These are phyloP conservation scores for Linnemannia schmuckeri DNA, from an alignment of 192 early-diverging fungal genomes.

Conservation along the genomic window DNA sequence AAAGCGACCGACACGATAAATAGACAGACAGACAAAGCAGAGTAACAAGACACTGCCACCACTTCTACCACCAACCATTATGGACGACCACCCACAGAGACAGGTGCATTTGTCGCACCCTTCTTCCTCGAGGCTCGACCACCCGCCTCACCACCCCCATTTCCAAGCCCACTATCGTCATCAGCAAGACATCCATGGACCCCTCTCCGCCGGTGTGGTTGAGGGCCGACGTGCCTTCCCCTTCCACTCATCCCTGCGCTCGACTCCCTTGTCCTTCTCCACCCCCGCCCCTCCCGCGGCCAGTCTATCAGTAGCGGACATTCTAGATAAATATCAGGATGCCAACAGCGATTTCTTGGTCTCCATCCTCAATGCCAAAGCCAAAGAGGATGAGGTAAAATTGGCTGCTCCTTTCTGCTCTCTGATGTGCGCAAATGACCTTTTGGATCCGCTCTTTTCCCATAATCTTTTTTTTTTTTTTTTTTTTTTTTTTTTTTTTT, in stretches of 20 bases:
- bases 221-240: slow-evolving; percentile 49
- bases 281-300: not conserved
- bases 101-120: slow-evolving; percentile 11
- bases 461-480: not conserved
- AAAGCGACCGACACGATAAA: too few species aligned
- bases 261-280: slow-evolving; percentile 3
- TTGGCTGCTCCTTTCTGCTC: not conserved
- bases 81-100: slow-evolving; percentile 40
- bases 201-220: slow-evolving; percentile 44
- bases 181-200: slow-evolving; percentile 49
- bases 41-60: not conserved
- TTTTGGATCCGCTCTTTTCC: not conserved
- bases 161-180: slow-evolving; percentile 30
- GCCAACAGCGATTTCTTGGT: slow-evolving; percentile 53
- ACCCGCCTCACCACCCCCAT: slow-evolving; percentile 14
- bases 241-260: slow-evolving; percentile 12
- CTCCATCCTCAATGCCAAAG: slow-evolving; percentile 48
- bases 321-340: slow-evolving; percentile 52
- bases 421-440: not conserved
- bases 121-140: not conserved
- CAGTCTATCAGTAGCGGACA: slow-evolving; percentile 36
- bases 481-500: not conserved
- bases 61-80: not conserved
- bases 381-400: slow-evolving; percentile 53
- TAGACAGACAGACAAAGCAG: too few species aligned